Base-by-base conservation (phyloP, 768 basidiomycete species). In the Thelephora ganbajun region DNA sequence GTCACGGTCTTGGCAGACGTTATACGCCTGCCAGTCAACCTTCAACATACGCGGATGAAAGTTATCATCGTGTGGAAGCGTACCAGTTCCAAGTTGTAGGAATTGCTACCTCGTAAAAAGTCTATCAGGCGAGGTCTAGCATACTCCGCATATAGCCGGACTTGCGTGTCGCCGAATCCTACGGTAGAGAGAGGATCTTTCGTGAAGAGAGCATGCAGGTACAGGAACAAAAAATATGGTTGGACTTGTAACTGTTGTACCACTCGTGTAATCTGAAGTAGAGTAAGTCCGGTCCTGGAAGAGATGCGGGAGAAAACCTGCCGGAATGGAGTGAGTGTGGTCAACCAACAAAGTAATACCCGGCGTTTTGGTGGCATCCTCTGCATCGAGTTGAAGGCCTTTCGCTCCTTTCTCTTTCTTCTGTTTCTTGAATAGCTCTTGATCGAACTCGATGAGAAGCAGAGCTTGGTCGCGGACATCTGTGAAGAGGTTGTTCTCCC, bases 251-350 rank as follows among this genome's bases (percentile, higher is more conserved):
- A 71, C 60, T 98, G 94, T 47, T 83, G 76, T 7, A 98, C 88
- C 0, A 98, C 94, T 20, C 88, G 73, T 11, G 76, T 74, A 36
- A 90, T 83, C 94, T 97, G 55, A 98, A 36, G n/a, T 19, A 20
- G 20, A 36, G 6, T 18, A 41, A 41, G 20, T 20, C 12, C 46
- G 7, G 33, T n/a, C 13, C n/a, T 22, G 30, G 22, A 30, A 48
- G 23, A n/a, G n/a, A n/a, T 30, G 23, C 19, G n/a, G 2, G 11
- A 20, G 26, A 19, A 23, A 18, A 68, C 80, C 52, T 48, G 92
- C 94, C 3, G 93, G 91, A 58, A 99, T 97, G 12, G 67, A 58
- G 96, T 90, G 94, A 94, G 59, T 98, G 88, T 98, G 90, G 53
- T 97, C 82, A 13, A 97, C 92, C 23, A 99, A 72, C 47, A 99